These are phyloP conservation scores for Claviceps quebecensis DNA, from an alignment of 2,329 filamentous ascomycete species.

Conservation along the genomic window DNA sequence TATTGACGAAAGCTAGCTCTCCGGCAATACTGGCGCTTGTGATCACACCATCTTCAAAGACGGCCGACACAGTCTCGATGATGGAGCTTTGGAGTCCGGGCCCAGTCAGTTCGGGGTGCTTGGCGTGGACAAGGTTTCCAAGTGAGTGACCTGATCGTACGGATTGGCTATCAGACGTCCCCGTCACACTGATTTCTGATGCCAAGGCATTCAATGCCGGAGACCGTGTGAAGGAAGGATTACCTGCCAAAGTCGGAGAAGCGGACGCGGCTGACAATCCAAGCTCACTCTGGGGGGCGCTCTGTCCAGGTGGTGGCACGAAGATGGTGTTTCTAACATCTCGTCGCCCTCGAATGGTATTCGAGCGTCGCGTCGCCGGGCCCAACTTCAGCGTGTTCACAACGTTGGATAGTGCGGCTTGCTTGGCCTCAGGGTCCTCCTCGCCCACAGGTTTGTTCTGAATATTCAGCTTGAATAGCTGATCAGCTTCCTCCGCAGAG, in stretches of 20 bases:
- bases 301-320: constrained; percentile 35
- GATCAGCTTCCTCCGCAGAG: constrained; percentile 42
- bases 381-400: constrained; percentile 56
- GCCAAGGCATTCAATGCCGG: constrained; percentile 41
- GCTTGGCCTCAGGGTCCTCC: constrained; percentile 59
- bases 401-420: constrained; percentile 61
- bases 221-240: constrained; percentile 19
- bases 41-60: constrained; percentile 60
- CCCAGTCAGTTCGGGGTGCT: constrained; percentile 68
- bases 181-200: constrained; percentile 46
- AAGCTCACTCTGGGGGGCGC: neutral
- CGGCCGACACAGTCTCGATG: constrained; percentile 79
- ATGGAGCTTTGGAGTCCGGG: constrained; percentile 78
- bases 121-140: constrained; percentile 51
- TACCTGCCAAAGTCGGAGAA: constrained; percentile 7
- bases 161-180: constrained; percentile 72
- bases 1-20: constrained; percentile 80
- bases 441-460: constrained; percentile 64
- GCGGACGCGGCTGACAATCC: constrained; percentile 2
- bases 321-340: constrained; percentile 89
- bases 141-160: constrained; percentile 79
- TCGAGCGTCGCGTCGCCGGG: constrained; percentile 52
- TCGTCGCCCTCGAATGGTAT: constrained; percentile 73
- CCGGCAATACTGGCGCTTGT: constrained; percentile 65
- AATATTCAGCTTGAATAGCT: constrained; percentile 68